Base-by-base conservation (phyloP, 306 rosid species). In the Medicago ruthenica region DNA sequence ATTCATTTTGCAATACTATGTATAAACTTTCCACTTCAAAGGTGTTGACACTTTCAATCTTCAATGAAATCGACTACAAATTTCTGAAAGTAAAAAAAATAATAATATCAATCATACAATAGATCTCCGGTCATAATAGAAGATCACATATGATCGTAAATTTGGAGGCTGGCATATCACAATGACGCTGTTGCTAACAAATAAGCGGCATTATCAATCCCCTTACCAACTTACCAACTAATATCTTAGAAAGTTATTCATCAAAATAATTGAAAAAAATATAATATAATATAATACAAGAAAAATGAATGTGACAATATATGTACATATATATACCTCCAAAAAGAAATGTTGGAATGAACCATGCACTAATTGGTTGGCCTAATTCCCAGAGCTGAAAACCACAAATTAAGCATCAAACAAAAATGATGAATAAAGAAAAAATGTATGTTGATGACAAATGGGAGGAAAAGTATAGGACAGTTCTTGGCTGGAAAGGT, bases 401-500 rank as follows among this genome's bases (percentile, higher is more conserved):
- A 48, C 4, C 4, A 22, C 2, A 58, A 24, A 22, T 58, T 12
- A 58, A 11, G 64, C 39, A 22, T 58, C 9, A 58, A 58, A 16
- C 3, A 16, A n/a, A 18, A 6, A 54, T 45, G 15, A 12, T 3
- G n/a, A 45, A 45, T 45, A 4, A 45, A 45, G 51, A 15, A 50
- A 50, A 50, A 50, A 50, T 45, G 51, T 45, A 7, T 45, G 51
- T 45, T 45, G 61, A 55, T 20, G 27, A 55, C 7, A 54, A 54
- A 51, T 9, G 57, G 48, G 36, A 27, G 18, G 44, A 12, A 72
- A 37, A 50, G 42, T n/a, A 9, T 1, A 18, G 27, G 12, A 39
- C 31, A 64, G 8, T 61, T 74, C 24, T 74, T 78, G 75, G 64
- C 47, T 74, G 83, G 81, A 61, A 63, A 71, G 84, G 53, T 17